Evolutionary conservation across 192 early-diverging fungal species (phyloP).

Genomic region (Phycomyces nitens): DNA sequence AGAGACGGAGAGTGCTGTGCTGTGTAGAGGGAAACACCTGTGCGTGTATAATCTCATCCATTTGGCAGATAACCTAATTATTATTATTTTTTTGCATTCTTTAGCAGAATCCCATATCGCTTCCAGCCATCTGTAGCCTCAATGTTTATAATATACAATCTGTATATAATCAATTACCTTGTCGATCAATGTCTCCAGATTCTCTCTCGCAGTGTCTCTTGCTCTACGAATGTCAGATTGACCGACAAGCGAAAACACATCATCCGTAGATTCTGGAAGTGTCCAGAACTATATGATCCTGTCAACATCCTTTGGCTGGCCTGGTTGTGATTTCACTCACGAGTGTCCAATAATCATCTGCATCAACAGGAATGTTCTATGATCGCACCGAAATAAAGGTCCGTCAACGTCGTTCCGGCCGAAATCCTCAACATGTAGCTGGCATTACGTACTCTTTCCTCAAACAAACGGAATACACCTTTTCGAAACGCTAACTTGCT

Average conservation of each 20-base stretch:
- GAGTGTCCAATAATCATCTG: slow-evolving; percentile 27
- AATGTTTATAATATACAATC: neutral
- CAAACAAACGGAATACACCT: slow-evolving; percentile 79
- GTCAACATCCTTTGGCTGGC: neutral
- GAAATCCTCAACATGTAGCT: slow-evolving; percentile 3
- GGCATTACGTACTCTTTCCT: slow-evolving; percentile 60
- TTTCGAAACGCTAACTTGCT: slow-evolving; percentile 87
- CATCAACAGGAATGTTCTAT: slow-evolving; percentile 25
- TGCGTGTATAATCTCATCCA: slow-evolving; percentile 45
- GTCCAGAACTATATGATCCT: slow-evolving; percentile 61
- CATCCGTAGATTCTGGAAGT: slow-evolving; percentile 71
- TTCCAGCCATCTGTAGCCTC: too few species aligned
- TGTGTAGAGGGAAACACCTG: slow-evolving; percentile 44
- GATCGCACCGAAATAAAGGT: neutral
- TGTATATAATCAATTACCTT: slow-evolving; percentile 47
- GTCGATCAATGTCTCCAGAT: slow-evolving; percentile 70
- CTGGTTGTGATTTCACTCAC: slow-evolving; percentile 1
- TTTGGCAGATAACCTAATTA: slow-evolving; percentile 41
- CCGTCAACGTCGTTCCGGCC: slow-evolving; percentile 2
- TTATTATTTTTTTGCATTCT: too few species aligned
- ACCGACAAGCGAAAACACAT: slow-evolving; percentile 83
- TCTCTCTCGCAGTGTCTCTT: slow-evolving; percentile 70
- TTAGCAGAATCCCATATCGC: too few species aligned
- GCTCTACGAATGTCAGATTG: slow-evolving; percentile 79
- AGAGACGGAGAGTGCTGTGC: slow-evolving; percentile 52